Conservation (phyloP, 257 asterid genomes). For the Vinca minor region DNA sequence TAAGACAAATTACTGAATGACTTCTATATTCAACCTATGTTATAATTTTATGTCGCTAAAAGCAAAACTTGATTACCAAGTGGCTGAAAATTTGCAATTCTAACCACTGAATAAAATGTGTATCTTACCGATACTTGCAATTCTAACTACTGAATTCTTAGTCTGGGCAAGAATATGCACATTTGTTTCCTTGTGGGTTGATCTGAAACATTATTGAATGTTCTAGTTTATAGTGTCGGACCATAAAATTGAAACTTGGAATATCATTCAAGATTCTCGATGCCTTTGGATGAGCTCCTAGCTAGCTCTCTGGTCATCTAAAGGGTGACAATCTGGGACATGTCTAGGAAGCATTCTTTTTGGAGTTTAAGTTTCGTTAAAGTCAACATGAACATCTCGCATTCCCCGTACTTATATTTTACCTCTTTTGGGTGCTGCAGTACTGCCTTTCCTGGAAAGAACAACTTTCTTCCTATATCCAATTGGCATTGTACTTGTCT, state of each 20-base stretch:
- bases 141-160: neutral
- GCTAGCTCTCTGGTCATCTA: neutral
- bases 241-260: neutral
- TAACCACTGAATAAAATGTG: too few relatives aligned
- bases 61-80: neutral
- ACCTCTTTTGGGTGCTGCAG: constrained; percentile 37
- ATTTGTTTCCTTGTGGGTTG: neutral
- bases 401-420: neutral
- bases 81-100: too few relatives aligned
- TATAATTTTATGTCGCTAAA: neutral
- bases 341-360: constrained; percentile 5
- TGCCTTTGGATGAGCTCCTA: neutral
- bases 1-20: constrained; percentile 31
- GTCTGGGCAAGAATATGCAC: neutral
- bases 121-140: neutral
- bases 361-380: neutral
- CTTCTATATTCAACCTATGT: neutral
- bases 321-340: constrained; percentile 11
- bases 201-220: neutral
- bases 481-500: constrained; percentile 68
- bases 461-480: constrained; percentile 97
- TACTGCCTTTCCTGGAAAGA: constrained; percentile 92
- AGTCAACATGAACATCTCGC: neutral
- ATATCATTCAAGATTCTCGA: neutral
- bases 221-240: neutral